Conservation (phyloP, 108 stramenopile genomes). For the Cylindrotheca closterium region DNA sequence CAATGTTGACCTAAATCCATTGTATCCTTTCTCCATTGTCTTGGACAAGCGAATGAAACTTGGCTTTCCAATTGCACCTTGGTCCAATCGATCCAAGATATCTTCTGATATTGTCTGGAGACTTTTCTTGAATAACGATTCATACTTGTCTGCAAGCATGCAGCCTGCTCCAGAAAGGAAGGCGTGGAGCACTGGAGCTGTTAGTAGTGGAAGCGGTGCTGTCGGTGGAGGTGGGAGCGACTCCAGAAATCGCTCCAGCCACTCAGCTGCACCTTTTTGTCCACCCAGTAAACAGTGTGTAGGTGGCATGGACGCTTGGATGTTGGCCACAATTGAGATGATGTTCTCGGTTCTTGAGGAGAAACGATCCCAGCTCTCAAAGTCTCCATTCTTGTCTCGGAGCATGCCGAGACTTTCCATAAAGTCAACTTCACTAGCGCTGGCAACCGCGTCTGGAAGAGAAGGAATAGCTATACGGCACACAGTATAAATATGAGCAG, state of each 20-base stretch:
- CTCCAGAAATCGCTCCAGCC: slow-evolving; percentile 77
- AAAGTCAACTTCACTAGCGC: slow-evolving; percentile 54
- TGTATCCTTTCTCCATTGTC: slow-evolving; percentile 60
- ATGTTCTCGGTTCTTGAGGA: slow-evolving; percentile 75
- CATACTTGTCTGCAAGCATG: slow-evolving; percentile 75
- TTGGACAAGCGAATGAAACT: slow-evolving; percentile 74
- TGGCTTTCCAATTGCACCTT: slow-evolving; percentile 70
- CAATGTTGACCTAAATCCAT: slow-evolving; percentile 43
- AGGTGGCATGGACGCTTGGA: slow-evolving; percentile 67
- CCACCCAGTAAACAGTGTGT: slow-evolving; percentile 72
- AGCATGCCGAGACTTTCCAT: slow-evolving; percentile 88
- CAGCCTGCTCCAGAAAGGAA: slow-evolving; percentile 84
- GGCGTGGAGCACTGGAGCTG: slow-evolving; percentile 82
- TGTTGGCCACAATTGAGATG: slow-evolving; percentile 75
- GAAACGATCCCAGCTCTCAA: slow-evolving; percentile 81
- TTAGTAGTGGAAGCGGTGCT: slow-evolving; percentile 65
- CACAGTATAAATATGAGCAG: slow-evolving; percentile 79
- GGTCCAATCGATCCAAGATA: slow-evolving; percentile 65
- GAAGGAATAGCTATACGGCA: slow-evolving; percentile 83
- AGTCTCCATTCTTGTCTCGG: slow-evolving; percentile 65
- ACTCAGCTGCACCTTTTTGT: slow-evolving; percentile 62
- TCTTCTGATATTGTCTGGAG: slow-evolving; percentile 50
- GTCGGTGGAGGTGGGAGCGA: slow-evolving; percentile 56
- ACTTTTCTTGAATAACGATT: slow-evolving; percentile 44
- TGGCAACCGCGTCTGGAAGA: slow-evolving; percentile 38